Conservation (phyloP, 2,329 filamentous ascomycete genomes). For the Calycina herbarum region DNA sequence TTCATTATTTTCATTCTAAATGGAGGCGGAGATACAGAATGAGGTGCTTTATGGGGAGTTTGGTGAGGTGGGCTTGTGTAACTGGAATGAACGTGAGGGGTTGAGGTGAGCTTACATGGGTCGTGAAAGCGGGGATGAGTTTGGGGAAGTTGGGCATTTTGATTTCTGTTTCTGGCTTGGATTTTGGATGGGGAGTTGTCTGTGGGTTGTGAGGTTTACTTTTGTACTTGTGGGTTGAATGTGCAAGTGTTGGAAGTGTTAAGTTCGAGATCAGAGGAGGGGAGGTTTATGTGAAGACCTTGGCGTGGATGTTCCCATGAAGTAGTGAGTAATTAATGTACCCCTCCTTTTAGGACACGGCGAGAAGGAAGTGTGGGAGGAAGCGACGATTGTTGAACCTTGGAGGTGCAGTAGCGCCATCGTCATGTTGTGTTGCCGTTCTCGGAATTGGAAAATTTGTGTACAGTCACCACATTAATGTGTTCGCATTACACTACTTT, state of each 20-base stretch:
- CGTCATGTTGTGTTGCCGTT: not conserved
- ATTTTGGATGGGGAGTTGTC: not conserved
- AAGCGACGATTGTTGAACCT: not conserved
- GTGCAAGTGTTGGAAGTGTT: not conserved
- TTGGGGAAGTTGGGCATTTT: constrained; percentile 24
- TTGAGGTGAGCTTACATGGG: constrained; percentile 35
- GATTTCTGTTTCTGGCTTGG: not conserved
- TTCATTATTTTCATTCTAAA: too few species aligned
- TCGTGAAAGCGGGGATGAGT: constrained; percentile 43
- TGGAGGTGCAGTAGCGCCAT: constrained; percentile 1
- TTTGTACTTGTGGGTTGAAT: not conserved
- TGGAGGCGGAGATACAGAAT: not conserved
- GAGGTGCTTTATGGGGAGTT: not conserved
- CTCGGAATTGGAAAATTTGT: too few species aligned
- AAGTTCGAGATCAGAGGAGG: not conserved
- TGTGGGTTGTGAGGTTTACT: not conserved
- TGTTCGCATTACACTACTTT: too few species aligned
- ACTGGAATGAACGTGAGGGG: not conserved
- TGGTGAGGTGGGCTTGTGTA: not conserved
- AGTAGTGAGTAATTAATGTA: not conserved
- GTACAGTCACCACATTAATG: too few species aligned
- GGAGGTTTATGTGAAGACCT: not conserved
- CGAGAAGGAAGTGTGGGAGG: not conserved
- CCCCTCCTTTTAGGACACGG: not conserved
- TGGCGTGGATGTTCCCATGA: not conserved